Evolutionary conservation across 306 rosid species (phyloP), one percentile per base, ranked within the genome.

Genomic region (Quercus engelmannii): DNA sequence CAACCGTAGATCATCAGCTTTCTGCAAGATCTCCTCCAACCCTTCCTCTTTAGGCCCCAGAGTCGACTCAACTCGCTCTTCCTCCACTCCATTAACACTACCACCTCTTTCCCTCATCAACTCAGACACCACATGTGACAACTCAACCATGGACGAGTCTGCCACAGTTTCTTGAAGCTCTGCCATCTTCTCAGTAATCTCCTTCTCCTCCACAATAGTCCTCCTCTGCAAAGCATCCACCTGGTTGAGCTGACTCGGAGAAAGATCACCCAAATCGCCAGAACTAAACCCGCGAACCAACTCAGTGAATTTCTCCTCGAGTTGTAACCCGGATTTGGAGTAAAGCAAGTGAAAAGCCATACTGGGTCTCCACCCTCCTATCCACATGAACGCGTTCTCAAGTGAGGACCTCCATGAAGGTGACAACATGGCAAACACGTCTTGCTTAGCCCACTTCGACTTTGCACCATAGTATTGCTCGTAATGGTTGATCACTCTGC

Each of bases 331-430:
- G 0, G 88, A 85, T 64, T 92, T 92, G 4, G 92, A 85, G 73
- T 91, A 88, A 6, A 92, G 81, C 49, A 92, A 57, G 35, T 92
- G 93, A 55, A 90, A 85, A 30, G 91, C 91, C 89, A 79, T 84
- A 62, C 83, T 89, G 6, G 97, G 97, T 21, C 96, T 80, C 93
- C 95, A 90, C 18, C 93, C 97, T 1, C 93, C 97, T 70, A 92
- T 81, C 93, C 97, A 89, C 18, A 89, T 89, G 77, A 90, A 91
- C 55, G 92, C 91, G 0, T 81, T 84, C 74, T 90, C 96, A 6
- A 92, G 76, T 1, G 93, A 54, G 62, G 87, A 85, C 14, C 21
- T 69, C 93, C 97, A 90, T 8, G 88, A 7, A 1, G 97, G 89
- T 2, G 90, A 78, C 1, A 92, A 33, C 84, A 92, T 79, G 25